These are phyloP conservation scores for Mycena galopus DNA, from an alignment of 768 basidiomycete genomes.

Conservation along the genomic window DNA sequence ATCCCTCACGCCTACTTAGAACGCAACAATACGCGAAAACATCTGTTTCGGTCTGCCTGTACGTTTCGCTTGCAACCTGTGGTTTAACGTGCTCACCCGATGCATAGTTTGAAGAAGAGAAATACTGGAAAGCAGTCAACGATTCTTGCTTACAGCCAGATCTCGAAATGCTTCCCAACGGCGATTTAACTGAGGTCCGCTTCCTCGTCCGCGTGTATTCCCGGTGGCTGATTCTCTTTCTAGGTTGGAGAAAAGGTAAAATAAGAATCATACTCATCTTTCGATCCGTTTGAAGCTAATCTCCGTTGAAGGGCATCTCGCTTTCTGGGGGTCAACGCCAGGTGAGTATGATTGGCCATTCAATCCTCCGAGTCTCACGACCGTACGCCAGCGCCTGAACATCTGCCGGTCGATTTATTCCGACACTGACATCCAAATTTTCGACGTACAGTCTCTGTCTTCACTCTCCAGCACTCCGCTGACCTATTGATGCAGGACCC, in stretches of 20 bases:
- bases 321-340: slow-evolving; percentile 4
- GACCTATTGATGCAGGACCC: slow-evolving; percentile 66
- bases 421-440: slow-evolving; percentile 87
- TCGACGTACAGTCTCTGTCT: slow-evolving; percentile 64
- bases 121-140: slow-evolving; percentile 84
- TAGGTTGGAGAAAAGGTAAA: slow-evolving; percentile 76
- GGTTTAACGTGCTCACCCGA: background rate
- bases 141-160: slow-evolving; percentile 87
- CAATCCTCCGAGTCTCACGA: background rate
- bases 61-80: background rate
- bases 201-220: no score
- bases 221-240: background rate
- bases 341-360: slow-evolving; percentile 31
- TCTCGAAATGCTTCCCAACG: slow-evolving; percentile 79
- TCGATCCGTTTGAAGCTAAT: background rate
- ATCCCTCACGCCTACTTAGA: slow-evolving; percentile 51
- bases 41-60: slow-evolving; percentile 85
- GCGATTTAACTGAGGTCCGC: slow-evolving; percentile 78
- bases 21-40: slow-evolving; percentile 90
- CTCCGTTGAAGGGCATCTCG: slow-evolving; percentile 39
- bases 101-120: slow-evolving; percentile 74
- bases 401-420: slow-evolving; percentile 92
- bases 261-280: background rate
- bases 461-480: background rate
- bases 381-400: slow-evolving; percentile 77